Percentiles rank a stretch among this genome's conserved stretches.
Conservation (phyloP, 306 rosid genomes). For the Leucaena leucocephala region DNA sequence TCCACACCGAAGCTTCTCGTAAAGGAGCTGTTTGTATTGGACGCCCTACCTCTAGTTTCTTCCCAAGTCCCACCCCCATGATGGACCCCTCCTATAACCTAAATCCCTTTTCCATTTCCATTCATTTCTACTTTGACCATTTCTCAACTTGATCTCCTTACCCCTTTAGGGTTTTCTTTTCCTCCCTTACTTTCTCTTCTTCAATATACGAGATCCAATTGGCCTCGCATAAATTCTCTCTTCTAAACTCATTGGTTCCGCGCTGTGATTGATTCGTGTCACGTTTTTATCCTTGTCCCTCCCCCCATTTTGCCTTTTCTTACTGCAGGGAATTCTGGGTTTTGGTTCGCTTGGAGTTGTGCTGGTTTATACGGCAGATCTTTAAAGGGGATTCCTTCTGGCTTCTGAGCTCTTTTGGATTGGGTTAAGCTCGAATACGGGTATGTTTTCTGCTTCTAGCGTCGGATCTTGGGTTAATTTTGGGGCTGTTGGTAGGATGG, state of each 20-base stretch:
- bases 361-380: background rate
- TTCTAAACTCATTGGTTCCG: background rate
- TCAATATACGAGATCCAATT: background rate
- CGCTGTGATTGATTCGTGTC: background rate
- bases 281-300: background rate
- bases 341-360: background rate
- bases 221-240: background rate
- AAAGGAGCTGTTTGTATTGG: background rate
- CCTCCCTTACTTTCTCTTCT: background rate
- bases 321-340: background rate
- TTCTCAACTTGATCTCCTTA: background rate
- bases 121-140: slow-evolving; percentile 1
- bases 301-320: background rate
- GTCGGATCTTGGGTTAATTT: slow-evolving; percentile 33
- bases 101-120: background rate
- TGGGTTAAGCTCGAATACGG: slow-evolving; percentile 33
- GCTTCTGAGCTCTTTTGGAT: background rate
- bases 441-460: slow-evolving; percentile 39
- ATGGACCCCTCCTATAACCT: background rate
- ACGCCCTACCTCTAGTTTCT: background rate
- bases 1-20: background rate
- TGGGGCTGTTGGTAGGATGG: slow-evolving; percentile 13
- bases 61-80: background rate
- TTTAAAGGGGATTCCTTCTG: background rate
- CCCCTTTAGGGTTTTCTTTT: background rate